A percentile compares a stretch with the other conserved stretches of the same genome.
phyloP scores from a whole-genome alignment of 2,329 filamentous ascomycete species.

The Microascus cirrosus region DNA sequence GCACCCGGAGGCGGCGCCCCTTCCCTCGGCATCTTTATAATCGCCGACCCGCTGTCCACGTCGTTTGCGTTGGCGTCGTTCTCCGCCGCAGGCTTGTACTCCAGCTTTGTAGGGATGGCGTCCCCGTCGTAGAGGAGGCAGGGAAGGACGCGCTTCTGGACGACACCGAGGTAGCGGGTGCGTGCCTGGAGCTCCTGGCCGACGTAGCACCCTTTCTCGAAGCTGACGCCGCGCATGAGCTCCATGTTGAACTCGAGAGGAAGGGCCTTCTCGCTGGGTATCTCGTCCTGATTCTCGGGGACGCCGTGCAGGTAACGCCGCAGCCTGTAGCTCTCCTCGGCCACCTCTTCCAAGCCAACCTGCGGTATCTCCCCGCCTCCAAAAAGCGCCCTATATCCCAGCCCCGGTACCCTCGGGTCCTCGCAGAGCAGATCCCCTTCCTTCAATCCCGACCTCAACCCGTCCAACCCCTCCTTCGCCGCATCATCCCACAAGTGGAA shows the following conservation, averaged over 20 bases:
- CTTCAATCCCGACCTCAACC: not conserved
- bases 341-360: slow-evolving; percentile 32
- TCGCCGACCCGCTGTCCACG: slow-evolving; percentile 33
- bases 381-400: slow-evolving; percentile 40
- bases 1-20: slow-evolving; percentile 69
- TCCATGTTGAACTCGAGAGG: slow-evolving; percentile 89
- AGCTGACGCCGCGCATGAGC: slow-evolving; percentile 75
- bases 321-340: slow-evolving; percentile 55
- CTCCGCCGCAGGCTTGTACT: slow-evolving; percentile 28
- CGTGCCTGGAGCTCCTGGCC: slow-evolving; percentile 95
- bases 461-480: slow-evolving; percentile 5
- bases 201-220: slow-evolving; percentile 92
- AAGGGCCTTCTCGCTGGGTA: slow-evolving; percentile 58
- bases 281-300: slow-evolving; percentile 74
- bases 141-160: slow-evolving; percentile 81
- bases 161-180: slow-evolving; percentile 87
- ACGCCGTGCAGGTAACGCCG: slow-evolving; percentile 72
- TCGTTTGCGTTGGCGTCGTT: slow-evolving; percentile 17
- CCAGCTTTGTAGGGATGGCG: slow-evolving; percentile 25
- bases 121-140: slow-evolving; percentile 55
- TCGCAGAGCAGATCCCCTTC: slow-evolving; percentile 21
- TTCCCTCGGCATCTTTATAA: slow-evolving; percentile 39
- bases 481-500: slow-evolving; percentile 66
- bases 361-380: slow-evolving; percentile 14
- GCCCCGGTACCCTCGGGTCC: slow-evolving; percentile 41